Evolutionary conservation across 2,329 filamentous ascomycete genomes (phyloP), one percentile per base, ranked within the genome.

Genomic region (Arthrinium puccinioides): DNA sequence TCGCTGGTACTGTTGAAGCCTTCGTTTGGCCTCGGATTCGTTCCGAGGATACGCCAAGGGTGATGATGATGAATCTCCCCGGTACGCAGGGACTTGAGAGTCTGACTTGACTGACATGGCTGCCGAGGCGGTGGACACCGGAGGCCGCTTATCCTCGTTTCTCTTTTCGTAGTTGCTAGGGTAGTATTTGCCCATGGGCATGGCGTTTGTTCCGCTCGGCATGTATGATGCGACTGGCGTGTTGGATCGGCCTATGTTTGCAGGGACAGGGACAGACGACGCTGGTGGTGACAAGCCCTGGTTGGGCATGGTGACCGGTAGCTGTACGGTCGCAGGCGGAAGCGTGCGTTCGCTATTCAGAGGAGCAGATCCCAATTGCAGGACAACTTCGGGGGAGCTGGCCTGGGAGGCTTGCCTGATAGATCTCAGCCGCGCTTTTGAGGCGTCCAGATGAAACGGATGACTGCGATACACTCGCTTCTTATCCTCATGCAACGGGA

Each of bases 121-220:
- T 35, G 57, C 38, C 29, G 50, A 45, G 13, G 43, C 41, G 5
- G 55, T 46, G 20, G 52, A 44, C n/a, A 44, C 32, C 13, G 49
- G 44, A 11, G 14, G 29, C 4, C 39, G 49, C 36, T 52, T 56
- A 28, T 52, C 48, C 8, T 57, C 49, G 34, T 56, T 59, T 34
- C 62, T 53, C 20, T 59, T 62, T 45, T 76, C 72, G 47, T 77
- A 80, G 55, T 79, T 79, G 19, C 73, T 70, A 1, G 76, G 76
- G 41, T 80, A 78, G 48, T 80, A 81, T 56, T 79, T 80, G 18
- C 76, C 76, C 57, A 77, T 62, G 4, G 64, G 56, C 24, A 56
- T 63, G 25, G 67, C 65, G 34, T 69, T 64, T 25, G 67, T 59
- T 3, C 70, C 71, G 19, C 64, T 66, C 6, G 72, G 69, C 21